phyloP scores from a whole-genome alignment of 495 filamentous ascomycete genomes.

The Tetracladium marchalianum region DNA sequence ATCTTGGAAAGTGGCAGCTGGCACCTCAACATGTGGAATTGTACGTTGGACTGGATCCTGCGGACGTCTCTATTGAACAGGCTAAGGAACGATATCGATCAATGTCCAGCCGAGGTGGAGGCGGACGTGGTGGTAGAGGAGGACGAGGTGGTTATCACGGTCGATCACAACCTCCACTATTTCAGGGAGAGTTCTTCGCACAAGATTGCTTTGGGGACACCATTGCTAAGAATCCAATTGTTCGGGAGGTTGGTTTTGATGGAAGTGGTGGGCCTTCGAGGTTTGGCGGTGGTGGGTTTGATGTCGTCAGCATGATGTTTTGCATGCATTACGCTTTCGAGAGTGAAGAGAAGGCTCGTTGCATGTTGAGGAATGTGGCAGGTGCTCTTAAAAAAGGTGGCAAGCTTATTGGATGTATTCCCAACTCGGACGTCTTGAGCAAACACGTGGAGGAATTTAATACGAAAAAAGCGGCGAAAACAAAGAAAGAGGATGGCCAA shows the following conservation, averaged over 20 bases:
- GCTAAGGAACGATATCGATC: slow-evolving; percentile 70
- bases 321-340: slow-evolving; percentile 99
- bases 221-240: slow-evolving; percentile 64
- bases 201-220: slow-evolving; percentile 85
- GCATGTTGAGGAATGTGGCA: slow-evolving; percentile 89
- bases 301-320: slow-evolving; percentile 98
- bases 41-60: slow-evolving; percentile 89
- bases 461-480: slow-evolving; percentile 27
- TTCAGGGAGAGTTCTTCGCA: slow-evolving; percentile 74
- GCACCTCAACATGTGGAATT: slow-evolving; percentile 75
- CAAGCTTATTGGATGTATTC: slow-evolving; percentile 85
- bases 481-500: slow-evolving; percentile 22
- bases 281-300: slow-evolving; percentile 65
- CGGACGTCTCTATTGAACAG: slow-evolving; percentile 83
- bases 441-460: slow-evolving; percentile 53
- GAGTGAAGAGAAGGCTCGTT: slow-evolving; percentile 73
- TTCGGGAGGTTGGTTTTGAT: slow-evolving; percentile 80
- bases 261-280: slow-evolving; percentile 36
- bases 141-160: slow-evolving; percentile 28
- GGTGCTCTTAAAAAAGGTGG: slow-evolving; percentile 86
- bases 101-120: slow-evolving; percentile 51
- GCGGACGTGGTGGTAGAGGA: slow-evolving; percentile 44
- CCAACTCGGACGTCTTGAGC: slow-evolving; percentile 82
- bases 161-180: slow-evolving; percentile 43
- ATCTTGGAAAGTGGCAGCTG: slow-evolving; percentile 90